Evolutionary conservation across 495 filamentous ascomycete genomes (phyloP), one percentile per base, ranked within the genome.

Genomic region (Letharia columbiana): DNA sequence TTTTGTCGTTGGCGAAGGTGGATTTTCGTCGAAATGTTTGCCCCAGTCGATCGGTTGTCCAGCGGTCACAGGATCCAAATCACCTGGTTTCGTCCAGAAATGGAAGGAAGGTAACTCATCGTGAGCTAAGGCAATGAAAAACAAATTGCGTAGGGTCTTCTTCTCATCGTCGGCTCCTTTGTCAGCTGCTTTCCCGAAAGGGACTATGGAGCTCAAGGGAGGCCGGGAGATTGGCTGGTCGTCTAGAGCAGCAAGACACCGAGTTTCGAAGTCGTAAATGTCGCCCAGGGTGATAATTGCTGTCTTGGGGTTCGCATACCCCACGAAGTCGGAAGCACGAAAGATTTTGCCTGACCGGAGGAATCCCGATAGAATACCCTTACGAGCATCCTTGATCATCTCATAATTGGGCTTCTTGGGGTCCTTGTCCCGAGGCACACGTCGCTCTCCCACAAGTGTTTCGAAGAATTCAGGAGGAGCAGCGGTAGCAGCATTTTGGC

Each of bases 41-140:
- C 23, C 49, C 61, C 62, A 68, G 17, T 68, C 62, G 28, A 65
- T n/a, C 17, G 9, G 20, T 41, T 47, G 3, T 28, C 44, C 31
- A 5, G 39, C 39, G 31, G 50, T 23, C 41, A 67, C 63, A 7
- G 66, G 66, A 61, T 65, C 63, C 20, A 33, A n/a, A 54, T 68
- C 66, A 4, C 58, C 40, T 37, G 33, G 4, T n/a, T 37, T 58
- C 39, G 39, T 60, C 66, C 66, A 68, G 28, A 68, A 68, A 42
- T 65, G 66, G 18, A 60, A 68, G n/a, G 62, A 60, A 18, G 66
- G 66, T 31, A 68, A 40, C 42, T 68, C 66, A 35, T 64, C 61
- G 2, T 41, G 20, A n/a, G 42, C 28, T 44, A 68, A 17, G n/a
- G 62, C 11, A 17, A 68, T 60, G 41, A 61, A 68, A 45, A 60